phyloP scores from a whole-genome alignment of 2,329 filamentous ascomycete species.

The Xylaria digitata region DNA sequence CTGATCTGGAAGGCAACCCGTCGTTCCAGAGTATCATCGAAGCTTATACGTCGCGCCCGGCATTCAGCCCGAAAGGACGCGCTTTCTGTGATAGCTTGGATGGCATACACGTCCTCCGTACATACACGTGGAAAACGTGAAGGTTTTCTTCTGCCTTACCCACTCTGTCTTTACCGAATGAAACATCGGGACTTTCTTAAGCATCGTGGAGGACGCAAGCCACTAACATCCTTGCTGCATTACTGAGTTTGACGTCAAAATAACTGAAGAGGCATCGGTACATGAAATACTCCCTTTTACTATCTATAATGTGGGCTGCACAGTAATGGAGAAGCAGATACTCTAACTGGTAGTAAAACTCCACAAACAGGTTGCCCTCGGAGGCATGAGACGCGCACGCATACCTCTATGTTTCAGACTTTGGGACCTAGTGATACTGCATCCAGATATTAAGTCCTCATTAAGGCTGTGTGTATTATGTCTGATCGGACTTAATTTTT shows the following conservation, averaged over 20 bases:
- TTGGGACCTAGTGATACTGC: slow-evolving; percentile 19
- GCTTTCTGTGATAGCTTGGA: slow-evolving; percentile 7
- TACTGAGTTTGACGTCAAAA: slow-evolving; percentile 30
- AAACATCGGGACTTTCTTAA: slow-evolving; percentile 48
- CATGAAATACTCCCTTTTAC: slow-evolving; percentile 29
- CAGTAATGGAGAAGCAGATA: slow-evolving; percentile 17
- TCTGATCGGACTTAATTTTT: slow-evolving; percentile 12
- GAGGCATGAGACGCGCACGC: slow-evolving; percentile 33
- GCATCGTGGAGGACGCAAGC: slow-evolving; percentile 42
- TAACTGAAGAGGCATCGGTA: slow-evolving; percentile 34
- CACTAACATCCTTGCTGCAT: slow-evolving; percentile 28
- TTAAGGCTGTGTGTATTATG: slow-evolving; percentile 18
- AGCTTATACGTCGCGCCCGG: slow-evolving; percentile 36
- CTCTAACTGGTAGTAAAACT: slow-evolving; percentile 21
- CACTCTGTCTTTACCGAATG: slow-evolving; percentile 44
- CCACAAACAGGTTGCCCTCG: slow-evolving; percentile 22
- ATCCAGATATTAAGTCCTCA: slow-evolving; percentile 28
- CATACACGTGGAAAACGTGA: slow-evolving; percentile 32
- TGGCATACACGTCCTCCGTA: slow-evolving; percentile 5
- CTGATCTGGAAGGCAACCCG: slow-evolving; percentile 45
- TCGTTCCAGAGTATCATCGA: slow-evolving; percentile 45
- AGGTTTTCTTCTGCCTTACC: slow-evolving; percentile 32
- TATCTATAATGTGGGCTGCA: background rate
- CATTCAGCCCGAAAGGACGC: slow-evolving; percentile 19
- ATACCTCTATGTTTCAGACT: slow-evolving; percentile 31